Percentiles rank a stretch among this genome's conserved stretches.
phyloP scores from a whole-genome alignment of 441 rosid species.

The Hura crepitans region DNA sequence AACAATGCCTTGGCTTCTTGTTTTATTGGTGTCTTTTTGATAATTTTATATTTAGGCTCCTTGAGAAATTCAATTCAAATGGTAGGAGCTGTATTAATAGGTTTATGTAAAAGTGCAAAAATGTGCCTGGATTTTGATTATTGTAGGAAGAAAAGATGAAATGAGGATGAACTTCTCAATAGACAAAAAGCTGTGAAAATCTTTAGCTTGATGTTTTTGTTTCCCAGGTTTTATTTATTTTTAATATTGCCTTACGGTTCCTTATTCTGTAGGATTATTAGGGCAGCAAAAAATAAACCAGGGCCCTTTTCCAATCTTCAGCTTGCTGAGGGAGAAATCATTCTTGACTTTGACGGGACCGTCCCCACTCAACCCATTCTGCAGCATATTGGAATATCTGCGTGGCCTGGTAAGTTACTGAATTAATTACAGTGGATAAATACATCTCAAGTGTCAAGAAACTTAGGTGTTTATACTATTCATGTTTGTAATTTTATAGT shows the following conservation, averaged over 20 bases:
- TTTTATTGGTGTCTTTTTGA: not conserved
- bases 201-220: not conserved
- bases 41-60: too few species aligned
- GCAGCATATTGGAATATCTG: conserved; percentile 87
- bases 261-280: conserved; percentile 49
- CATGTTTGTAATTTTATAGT: not conserved
- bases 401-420: conserved; percentile 76
- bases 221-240: not conserved
- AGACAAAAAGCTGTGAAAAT: not conserved
- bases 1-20: not conserved
- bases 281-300: conserved; percentile 46
- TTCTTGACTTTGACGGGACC: conserved; percentile 77
- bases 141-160: not conserved
- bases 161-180: not conserved
- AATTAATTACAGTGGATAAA: conserved; percentile 6
- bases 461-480: conserved; percentile 1
- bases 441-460: not conserved
- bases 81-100: not conserved
- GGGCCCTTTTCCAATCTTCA: conserved; percentile 60
- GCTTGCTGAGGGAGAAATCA: conserved; percentile 77
- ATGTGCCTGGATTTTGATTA: not conserved
- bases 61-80: not conserved
- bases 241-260: conserved; percentile 13
- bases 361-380: conserved; percentile 88
- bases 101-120: not conserved